Percentiles rank a stretch among this genome's conserved stretches.
Evolutionary conservation across 441 rosid species (phyloP).

Genomic region (Eutrema salsugineum): DNA sequence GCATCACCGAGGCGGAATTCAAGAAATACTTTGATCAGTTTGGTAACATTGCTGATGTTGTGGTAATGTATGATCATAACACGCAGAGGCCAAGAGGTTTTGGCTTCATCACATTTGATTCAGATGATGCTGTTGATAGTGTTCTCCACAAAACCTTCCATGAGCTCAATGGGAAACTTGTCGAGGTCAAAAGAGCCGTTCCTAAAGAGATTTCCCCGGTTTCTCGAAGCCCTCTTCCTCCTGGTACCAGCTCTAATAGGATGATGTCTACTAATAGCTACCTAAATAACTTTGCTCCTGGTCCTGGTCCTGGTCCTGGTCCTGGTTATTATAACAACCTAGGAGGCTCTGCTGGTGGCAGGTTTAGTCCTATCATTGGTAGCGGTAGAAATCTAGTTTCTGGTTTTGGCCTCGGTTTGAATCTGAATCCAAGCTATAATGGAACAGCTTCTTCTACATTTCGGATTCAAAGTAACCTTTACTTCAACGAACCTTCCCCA

Average conservation of each 20-base stretch:
- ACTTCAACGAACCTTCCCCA: slow-evolving; percentile 35
- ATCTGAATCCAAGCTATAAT: slow-evolving; percentile 35
- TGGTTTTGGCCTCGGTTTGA: slow-evolving; percentile 44
- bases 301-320: slow-evolving; percentile 37
- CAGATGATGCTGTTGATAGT: slow-evolving; percentile 60
- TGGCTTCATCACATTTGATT: slow-evolving; percentile 68
- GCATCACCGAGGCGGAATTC: slow-evolving; percentile 56
- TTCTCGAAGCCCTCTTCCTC: slow-evolving; percentile 39
- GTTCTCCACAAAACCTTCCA: slow-evolving; percentile 63
- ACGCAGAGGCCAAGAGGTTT: slow-evolving; percentile 78
- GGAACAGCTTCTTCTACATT: slow-evolving; percentile 28
- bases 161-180: slow-evolving; percentile 67
- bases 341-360: slow-evolving; percentile 36
- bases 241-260: slow-evolving; percentile 26
- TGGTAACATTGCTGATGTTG: slow-evolving; percentile 60
- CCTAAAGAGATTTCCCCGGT: slow-evolving; percentile 49
- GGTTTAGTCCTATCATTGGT: slow-evolving; percentile 47
- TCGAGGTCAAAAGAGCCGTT: slow-evolving; percentile 75
- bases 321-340: slow-evolving; percentile 37
- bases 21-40: slow-evolving; percentile 70
- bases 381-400: slow-evolving; percentile 39
- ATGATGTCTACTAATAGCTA: slow-evolving; percentile 41
- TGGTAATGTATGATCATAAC: slow-evolving; percentile 72
- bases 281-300: slow-evolving; percentile 46
- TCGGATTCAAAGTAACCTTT: slow-evolving; percentile 36